Percentiles rank a stretch among this genome's conserved stretches.
Conservation (phyloP, 2,329 filamentous ascomycete genomes). For the Monosporascus sp. region DNA sequence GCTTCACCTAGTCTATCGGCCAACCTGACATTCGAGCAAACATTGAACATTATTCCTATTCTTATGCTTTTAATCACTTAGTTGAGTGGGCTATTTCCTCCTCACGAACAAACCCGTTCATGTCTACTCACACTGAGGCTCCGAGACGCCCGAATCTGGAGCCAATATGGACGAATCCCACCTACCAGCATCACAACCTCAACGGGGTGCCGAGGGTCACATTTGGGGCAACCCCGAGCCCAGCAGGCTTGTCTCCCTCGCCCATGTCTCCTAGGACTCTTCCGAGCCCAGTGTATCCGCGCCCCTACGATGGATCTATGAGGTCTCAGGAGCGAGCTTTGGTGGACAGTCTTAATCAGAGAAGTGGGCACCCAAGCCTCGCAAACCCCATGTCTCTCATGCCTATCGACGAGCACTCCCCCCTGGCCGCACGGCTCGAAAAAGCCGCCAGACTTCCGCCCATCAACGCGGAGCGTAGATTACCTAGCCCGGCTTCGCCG, state of each 20-base stretch:
- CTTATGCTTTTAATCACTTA: neutral
- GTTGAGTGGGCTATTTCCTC: constrained; percentile 3
- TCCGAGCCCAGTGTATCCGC: constrained; percentile 29
- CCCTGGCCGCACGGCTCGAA: constrained; percentile 19
- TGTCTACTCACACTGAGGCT: constrained; percentile 25
- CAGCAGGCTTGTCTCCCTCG: constrained; percentile 21
- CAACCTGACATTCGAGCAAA: constrained; percentile 1
- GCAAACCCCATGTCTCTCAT: constrained; percentile 16
- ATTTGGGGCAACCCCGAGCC: constrained; percentile 18
- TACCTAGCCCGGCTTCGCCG: constrained; percentile 6
- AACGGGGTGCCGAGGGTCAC: constrained; percentile 16
- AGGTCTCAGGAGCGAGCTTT: constrained; percentile 30
- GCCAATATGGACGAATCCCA: constrained; percentile 27
- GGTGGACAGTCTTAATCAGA: constrained; percentile 28
- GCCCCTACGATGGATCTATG: constrained; percentile 28
- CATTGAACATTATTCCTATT: neutral
- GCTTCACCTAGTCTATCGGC: neutral
- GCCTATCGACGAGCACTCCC: constrained; percentile 26
- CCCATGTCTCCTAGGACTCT: constrained; percentile 25
- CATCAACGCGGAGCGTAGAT: constrained; percentile 4
- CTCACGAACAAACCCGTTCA: constrained; percentile 1
- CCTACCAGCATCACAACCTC: constrained; percentile 15
- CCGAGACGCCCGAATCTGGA: constrained; percentile 28
- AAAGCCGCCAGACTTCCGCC: constrained; percentile 20
- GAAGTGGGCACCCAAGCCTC: constrained; percentile 12